Evolutionary conservation across 1,284 basidiomycete genomes (phyloP).

Genomic region (Stygiomarasmius scandens): DNA sequence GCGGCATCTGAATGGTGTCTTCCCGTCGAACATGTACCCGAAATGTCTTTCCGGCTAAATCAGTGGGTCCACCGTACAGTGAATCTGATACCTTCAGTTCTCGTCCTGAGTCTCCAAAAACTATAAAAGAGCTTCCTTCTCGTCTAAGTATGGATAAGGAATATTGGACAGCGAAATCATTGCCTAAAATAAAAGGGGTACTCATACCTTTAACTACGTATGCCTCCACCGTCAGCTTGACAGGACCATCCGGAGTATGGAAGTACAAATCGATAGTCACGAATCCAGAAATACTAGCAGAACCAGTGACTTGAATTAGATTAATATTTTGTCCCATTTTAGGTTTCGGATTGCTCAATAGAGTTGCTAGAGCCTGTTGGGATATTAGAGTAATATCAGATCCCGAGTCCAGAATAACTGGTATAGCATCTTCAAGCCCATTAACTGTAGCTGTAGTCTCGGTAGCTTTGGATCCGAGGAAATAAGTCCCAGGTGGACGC

Average conservation of each 20-base stretch:
- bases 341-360: conserved; percentile 15
- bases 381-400: conserved; percentile 29
- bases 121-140: conserved; percentile 18
- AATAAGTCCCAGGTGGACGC: conserved; percentile 24
- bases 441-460: conserved; percentile 16
- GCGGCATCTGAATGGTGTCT: conserved; percentile 9
- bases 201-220: conserved; percentile 27
- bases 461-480: conserved; percentile 22
- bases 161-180: conserved; percentile 34
- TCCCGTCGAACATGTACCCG: conserved; percentile 15
- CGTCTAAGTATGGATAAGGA: conserved; percentile 26
- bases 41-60: conserved; percentile 16
- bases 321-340: conserved; percentile 24
- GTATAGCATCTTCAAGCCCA: not conserved
- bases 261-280: conserved; percentile 26
- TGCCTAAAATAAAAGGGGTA: conserved; percentile 30
- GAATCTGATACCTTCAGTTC: conserved; percentile 14
- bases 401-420: conserved; percentile 19
- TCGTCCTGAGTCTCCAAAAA: conserved; percentile 26
- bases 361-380: conserved; percentile 9
- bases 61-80: not conserved
- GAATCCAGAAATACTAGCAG: conserved; percentile 26
- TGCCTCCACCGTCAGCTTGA: conserved; percentile 29
- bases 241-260: conserved; percentile 25
- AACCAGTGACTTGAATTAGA: conserved; percentile 28